Evolutionary conservation across 106 monocot species (phyloP).

Genomic region (Dioscorea zingiberensis): DNA sequence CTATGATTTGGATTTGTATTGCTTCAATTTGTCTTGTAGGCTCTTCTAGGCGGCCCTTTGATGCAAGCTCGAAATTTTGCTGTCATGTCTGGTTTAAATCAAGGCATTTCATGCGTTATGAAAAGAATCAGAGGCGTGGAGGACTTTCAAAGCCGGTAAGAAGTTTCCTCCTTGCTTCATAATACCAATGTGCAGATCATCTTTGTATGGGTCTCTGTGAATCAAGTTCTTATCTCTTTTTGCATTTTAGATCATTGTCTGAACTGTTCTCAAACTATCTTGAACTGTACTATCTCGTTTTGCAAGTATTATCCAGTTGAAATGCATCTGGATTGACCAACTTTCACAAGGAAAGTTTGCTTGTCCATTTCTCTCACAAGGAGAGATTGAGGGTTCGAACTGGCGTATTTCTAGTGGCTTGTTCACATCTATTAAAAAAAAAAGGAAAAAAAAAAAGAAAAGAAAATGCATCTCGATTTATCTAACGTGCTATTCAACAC

Average conservation of each 20-base stretch:
- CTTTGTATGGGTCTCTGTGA: no score
- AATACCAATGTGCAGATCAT: background rate
- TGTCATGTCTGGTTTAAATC: conserved; percentile 1
- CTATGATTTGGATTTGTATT: background rate
- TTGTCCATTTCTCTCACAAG: no score
- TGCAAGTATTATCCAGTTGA: background rate
- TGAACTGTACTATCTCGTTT: background rate
- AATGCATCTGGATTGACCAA: no score
- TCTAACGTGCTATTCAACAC: no score
- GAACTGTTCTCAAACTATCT: background rate
- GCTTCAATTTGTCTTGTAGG: background rate
- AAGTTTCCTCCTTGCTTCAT: background rate
- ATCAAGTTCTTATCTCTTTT: no score
- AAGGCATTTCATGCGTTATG: conserved; percentile 7
- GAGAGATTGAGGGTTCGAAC: no score
- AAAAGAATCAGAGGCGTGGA: conserved; percentile 8
- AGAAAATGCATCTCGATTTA: no score
- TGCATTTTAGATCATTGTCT: no score
- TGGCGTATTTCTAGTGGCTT: no score
- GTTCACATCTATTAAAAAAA: no score
- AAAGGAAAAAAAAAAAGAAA: no score
- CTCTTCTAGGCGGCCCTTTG: conserved; percentile 2
- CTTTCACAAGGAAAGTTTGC: no score
- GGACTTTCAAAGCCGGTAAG: conserved; percentile 2
- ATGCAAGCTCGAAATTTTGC: conserved; percentile 12